Base-by-base conservation (phyloP, 306 rosid genomes). In the Inga oerstediana region DNA sequence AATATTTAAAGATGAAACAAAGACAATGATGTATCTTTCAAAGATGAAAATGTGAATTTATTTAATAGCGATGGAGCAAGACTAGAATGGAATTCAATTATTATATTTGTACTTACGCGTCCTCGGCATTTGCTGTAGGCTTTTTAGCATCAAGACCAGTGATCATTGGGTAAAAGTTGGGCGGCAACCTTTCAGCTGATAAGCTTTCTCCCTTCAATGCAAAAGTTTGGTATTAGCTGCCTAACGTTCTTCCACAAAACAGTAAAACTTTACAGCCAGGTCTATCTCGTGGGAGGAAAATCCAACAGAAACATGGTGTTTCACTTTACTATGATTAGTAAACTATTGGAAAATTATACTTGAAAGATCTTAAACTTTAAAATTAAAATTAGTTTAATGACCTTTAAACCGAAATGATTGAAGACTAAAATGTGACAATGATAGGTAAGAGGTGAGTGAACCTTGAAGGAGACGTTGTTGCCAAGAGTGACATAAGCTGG, bases 181-280 rank as follows among this genome's bases (percentile, higher is more conserved):
- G 54, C 22, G 43, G 76, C 88, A 95, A 82, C 75, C 77, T 81
- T 43, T 51, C n/a, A 49, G 88, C 34, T 67, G 97, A 90, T 56
- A 95, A 86, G 87, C 98, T 95, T 81, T 93, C 86, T 13, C 99
- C 99, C 97, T 95, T 49, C 82, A 85, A 76, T 69, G 34, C 44
- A 77, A 24, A 72, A 64, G 37, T 11, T 67, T n/a, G 39, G 52
- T 10, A 65, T 54, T 44, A 51, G 65, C 17, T n/a, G 4, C 41
- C 64, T 24, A 8, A 30, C 78, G 34, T 59, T 62, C 61, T 75
- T 30, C 65, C 58, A 80, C n/a, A 14, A 32, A 32, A 65, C 17
- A 4, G 43, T 32, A 14, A 32, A 6, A 37, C 46, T 35, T 67
- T 67, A 17, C 24, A 16, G 22, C 44, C 5, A 39, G 14, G 19